These are phyloP conservation scores for Yamadazyma membranifaciens DNA, from an alignment of 1,139 yeast genomes.

Conservation along the genomic window DNA sequence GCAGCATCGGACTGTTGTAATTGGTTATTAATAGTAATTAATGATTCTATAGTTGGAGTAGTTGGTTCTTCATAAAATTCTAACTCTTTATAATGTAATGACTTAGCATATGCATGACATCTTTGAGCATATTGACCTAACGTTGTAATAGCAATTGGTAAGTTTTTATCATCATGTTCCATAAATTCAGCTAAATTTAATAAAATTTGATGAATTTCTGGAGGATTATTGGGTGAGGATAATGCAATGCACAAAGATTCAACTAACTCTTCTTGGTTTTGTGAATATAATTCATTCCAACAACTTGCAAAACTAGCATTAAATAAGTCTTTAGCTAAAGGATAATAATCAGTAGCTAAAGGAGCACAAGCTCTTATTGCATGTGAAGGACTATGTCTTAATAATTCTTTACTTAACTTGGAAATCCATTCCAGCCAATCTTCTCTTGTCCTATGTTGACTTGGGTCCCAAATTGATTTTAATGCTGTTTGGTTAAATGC, in stretches of 20 bases:
- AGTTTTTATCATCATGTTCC: slow-evolving; percentile 95
- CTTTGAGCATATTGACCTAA: slow-evolving; percentile 91
- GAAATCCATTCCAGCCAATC: slow-evolving; percentile 99
- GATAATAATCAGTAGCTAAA: slow-evolving; percentile 83
- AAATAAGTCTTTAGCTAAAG: slow-evolving; percentile 86
- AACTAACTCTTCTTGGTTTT: slow-evolving; percentile 86
- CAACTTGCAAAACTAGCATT: slow-evolving; percentile 95
- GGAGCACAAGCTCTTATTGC: slow-evolving; percentile 93
- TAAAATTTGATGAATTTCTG: slow-evolving; percentile 89
- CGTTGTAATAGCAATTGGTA: slow-evolving; percentile 87
- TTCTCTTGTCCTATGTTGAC: slow-evolving; percentile 83
- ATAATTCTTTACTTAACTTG: slow-evolving; percentile 75
- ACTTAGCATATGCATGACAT: slow-evolving; percentile 97
- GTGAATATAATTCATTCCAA: slow-evolving; percentile 92
- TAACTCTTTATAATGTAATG: slow-evolving; percentile 90
- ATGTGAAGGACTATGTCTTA: slow-evolving; percentile 93
- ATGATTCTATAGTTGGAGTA: slow-evolving; percentile 86
- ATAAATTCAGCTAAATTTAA: slow-evolving; percentile 90
- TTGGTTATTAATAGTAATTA: slow-evolving; percentile 90
- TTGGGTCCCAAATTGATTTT: slow-evolving; percentile 89
- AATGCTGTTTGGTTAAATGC: slow-evolving; percentile 78
- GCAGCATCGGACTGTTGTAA: slow-evolving; percentile 98
- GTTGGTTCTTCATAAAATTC: slow-evolving; percentile 94
- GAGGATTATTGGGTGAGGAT: slow-evolving; percentile 89
- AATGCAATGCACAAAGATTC: slow-evolving; percentile 84